A percentile compares a stretch with the other conserved stretches of the same genome.
Conservation (phyloP, 345 rosid genomes). For the Brassica napus region Da-Ae NC_063440.1:25466001-25466500, state of each 20-base stretch:
- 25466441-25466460: constrained; percentile 35
- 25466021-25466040: constrained; percentile 53
- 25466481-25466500: constrained; percentile 21
- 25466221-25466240: constrained; percentile 26
- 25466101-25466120: constrained; percentile 26
- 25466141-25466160: constrained; percentile 29
- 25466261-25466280: background rate
- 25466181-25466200: constrained; percentile 21
- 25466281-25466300: background rate
- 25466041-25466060: constrained; percentile 7
- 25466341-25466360: constrained; percentile 29
- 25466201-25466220: constrained; percentile 35
- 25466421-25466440: constrained; percentile 34
- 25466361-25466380: constrained; percentile 10
- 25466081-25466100: constrained; percentile 11
- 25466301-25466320: constrained; percentile 1
- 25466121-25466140: constrained; percentile 17
- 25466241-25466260: background rate
- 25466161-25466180: background rate
- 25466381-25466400: constrained; percentile 21
- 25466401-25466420: constrained; percentile 30
- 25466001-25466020: constrained; percentile 47
- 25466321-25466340: constrained; percentile 17
- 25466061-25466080: constrained; percentile 1
- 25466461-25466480: constrained; percentile 42